phyloP scores from a whole-genome alignment of 2,329 filamentous ascomycete genomes.

The Ophiocordyceps camponoti-rufipedis region DNA sequence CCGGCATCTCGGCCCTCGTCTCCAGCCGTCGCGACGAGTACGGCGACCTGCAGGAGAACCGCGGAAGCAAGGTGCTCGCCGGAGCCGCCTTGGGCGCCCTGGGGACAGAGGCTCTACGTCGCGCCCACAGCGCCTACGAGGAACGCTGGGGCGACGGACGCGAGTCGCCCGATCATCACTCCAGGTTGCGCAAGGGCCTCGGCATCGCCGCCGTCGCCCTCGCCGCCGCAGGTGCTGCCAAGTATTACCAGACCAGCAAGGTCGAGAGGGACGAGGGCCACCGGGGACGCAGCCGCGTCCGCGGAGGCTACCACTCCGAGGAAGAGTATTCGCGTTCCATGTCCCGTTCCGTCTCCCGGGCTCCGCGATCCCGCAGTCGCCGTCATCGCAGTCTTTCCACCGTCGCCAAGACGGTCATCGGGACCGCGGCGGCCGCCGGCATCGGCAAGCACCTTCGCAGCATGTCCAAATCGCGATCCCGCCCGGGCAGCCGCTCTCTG shows the following conservation, averaged over 20 bases:
- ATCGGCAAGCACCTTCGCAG: slow-evolving; percentile 38
- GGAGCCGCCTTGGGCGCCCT: slow-evolving; percentile 45
- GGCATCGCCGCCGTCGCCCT: slow-evolving; percentile 45
- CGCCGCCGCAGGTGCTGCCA: slow-evolving; percentile 45
- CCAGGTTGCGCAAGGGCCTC: slow-evolving; percentile 39
- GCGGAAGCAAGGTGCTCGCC: slow-evolving; percentile 39
- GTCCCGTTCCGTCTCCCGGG: slow-evolving; percentile 14
- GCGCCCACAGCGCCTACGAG: slow-evolving; percentile 42
- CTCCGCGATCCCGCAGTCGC: slow-evolving; percentile 21
- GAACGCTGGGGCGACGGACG: slow-evolving; percentile 26
- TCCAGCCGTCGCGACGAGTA: slow-evolving; percentile 32
- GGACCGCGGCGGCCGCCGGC: slow-evolving; percentile 38
- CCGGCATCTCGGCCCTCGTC: slow-evolving; percentile 40
- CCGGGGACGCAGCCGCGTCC: slow-evolving; percentile 35
- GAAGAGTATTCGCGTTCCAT: slow-evolving; percentile 17
- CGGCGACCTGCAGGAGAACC: slow-evolving; percentile 29
- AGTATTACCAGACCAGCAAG: slow-evolving; percentile 43
- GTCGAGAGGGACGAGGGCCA: slow-evolving; percentile 38
- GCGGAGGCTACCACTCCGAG: slow-evolving; percentile 20
- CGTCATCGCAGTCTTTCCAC: slow-evolving; percentile 27
- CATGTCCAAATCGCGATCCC: slow-evolving; percentile 22
- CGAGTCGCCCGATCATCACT: slow-evolving; percentile 21
- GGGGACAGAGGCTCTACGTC: slow-evolving; percentile 40
- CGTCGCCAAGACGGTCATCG: slow-evolving; percentile 37
- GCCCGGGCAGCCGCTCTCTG: slow-evolving; percentile 7